phyloP scores from a whole-genome alignment of 805 yeast genomes.

The Kodamaea fukazawae region DNA sequence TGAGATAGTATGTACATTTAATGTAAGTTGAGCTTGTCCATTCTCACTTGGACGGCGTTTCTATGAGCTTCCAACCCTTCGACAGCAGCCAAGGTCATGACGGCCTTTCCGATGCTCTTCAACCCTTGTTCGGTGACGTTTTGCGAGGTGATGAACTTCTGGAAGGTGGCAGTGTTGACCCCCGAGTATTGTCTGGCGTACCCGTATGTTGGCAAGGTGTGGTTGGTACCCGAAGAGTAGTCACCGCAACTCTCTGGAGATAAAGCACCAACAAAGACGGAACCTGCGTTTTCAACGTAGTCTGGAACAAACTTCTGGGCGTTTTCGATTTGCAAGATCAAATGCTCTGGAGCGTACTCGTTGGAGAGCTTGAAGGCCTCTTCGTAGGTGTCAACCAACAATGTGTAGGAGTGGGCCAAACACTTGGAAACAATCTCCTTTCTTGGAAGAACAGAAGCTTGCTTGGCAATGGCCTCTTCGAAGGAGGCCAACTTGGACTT shows the following conservation, averaged over 20 bases:
- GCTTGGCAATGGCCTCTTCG: constrained; percentile 79
- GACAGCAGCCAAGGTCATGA: constrained; percentile 90
- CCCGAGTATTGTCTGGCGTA: constrained; percentile 98
- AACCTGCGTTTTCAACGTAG: constrained; percentile 87
- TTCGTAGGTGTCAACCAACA: constrained; percentile 63
- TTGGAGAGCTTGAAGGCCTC: constrained; percentile 88
- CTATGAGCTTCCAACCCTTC: constrained; percentile 98
- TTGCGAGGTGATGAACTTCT: constrained; percentile 92
- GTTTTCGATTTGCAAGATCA: constrained; percentile 83
- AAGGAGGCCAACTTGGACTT: constrained; percentile 59
- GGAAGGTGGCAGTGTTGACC: constrained; percentile 93
- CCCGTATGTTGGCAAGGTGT: constrained; percentile 97
- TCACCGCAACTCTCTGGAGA: constrained; percentile 99
- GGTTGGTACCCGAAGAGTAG: constrained; percentile 97
- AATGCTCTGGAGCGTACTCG: constrained; percentile 95
- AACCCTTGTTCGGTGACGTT: constrained; percentile 84
- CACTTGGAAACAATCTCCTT: constrained; percentile 90
- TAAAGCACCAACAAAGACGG: constrained; percentile 92
- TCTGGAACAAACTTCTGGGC: constrained; percentile 69
- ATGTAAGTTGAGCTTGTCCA: constrained; percentile 71
- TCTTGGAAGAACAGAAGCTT: constrained; percentile 83
- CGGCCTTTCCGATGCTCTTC: constrained; percentile 88
- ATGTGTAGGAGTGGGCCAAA: constrained; percentile 84
- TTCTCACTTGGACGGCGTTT: constrained; percentile 92
- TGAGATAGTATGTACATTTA: constrained; percentile 10